Base-by-base conservation (phyloP, 2,329 filamentous ascomycete genomes). In the Xylariaceae sp. region DNA sequence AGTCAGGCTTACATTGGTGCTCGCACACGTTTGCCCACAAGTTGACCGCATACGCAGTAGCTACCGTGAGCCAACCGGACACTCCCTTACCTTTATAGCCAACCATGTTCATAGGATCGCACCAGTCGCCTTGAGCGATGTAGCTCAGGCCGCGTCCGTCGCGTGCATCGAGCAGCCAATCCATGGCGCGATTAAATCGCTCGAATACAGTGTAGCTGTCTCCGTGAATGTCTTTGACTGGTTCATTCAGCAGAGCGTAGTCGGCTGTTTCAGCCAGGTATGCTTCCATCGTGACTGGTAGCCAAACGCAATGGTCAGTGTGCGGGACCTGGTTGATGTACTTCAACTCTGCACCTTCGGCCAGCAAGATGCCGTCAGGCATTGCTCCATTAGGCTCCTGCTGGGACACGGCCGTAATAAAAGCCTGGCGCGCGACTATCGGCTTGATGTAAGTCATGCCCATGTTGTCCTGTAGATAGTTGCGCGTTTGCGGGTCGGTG, bases 41-140 rank as follows among this genome's bases (percentile, higher is more conserved):
- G 11, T 70, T 72, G 17, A 74, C 60, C 1, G 75, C 72, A 49
- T 72, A 75, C 0, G 62, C 74, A 0, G 74, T 78, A 4, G 75
- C 74, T 2, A 79, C 63, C 0, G 75, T 79, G 26, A 79, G 66
- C 76, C 76, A 79, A 16, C 74, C 76, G 0, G 75, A 79, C 1
- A 79, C 75, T 18, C 76, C 76, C 39, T 69, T 67, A 30, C 75
- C 75, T 54, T 76, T 77, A 53, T 73, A 74, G 3, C 74, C 74
- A n/a, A 77, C 76, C 76, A 79, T 79, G 57, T 79, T 79, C 71
- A 79, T 76, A 3, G 75, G 76, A 45, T 79, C 76, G 49, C 76
- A 79, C 75, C 75, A 79, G 54, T 79, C 76, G 28, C 76, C 76
- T 55, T 78, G 74, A 0, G 73, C 73, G 48, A 79, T 78, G 60